Evolutionary conservation across 768 basidiomycete genomes (phyloP), one percentile per base, ranked within the genome.

Genomic region (Podaxis sp.): DNA sequence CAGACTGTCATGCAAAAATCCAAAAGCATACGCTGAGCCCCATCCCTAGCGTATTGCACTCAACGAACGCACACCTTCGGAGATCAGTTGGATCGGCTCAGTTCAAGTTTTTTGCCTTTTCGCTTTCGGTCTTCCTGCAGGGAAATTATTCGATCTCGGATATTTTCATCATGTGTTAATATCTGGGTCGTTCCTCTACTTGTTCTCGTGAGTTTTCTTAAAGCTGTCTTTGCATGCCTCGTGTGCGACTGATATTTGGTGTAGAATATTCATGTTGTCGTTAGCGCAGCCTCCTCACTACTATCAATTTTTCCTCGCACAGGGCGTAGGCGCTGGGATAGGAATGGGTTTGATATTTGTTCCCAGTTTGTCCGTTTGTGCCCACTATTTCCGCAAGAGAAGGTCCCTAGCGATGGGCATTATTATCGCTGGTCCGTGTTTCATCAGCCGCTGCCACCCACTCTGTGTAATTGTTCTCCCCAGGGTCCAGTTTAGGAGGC

Each of bases 301-400:
- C 67, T 83, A 82, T 58, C 83, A 85, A 64, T 75, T 79, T 17
- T 81, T 86, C 65, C 74, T 87, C 2, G 74, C 82, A 0, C 85
- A 87, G 72, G 84, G 83, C 0, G 70, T 86, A 6, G 84, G 82
- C 0, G 80, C 82, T 75, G 86, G 86, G 0, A 69, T 85, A 17
- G 83, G 84, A 22, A 79, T 81, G 74, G 85, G 85, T 0, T 64
- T 85, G 38, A 75, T 85, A 65, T 85, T 85, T 67, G 64, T 85
- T 1, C 86, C 85, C 0, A 76, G 80, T 7, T 67, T 85, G 25
- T 77, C 80, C 13, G 74, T 85, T n/a, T 75, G 81, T 6, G 79
- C 82, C 3, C 85, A 86, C 62, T 82, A 83, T 68, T 87, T 85
- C 69, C 73, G 75, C 15, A 74, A 67, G 24, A 74, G 76, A 52